Evolutionary conservation across 257 asterid species (phyloP).

Genomic region (Marsdenia floribunda): DNA sequence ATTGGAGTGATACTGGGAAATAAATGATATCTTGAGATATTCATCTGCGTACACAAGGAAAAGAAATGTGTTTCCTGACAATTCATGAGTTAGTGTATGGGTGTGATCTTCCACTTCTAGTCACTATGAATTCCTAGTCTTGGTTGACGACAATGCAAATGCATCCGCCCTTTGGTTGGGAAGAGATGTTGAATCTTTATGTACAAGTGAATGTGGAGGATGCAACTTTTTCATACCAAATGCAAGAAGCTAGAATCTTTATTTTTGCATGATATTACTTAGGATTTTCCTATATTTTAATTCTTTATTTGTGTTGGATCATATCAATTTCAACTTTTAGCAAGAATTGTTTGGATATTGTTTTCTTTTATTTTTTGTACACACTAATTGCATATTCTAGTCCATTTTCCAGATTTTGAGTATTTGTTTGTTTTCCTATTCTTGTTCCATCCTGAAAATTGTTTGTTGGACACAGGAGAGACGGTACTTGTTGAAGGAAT

Average conservation of each 20-base stretch:
- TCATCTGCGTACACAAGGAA: not conserved
- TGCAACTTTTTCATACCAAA: not conserved
- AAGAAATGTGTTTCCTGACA: not conserved
- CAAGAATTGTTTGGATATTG: not conserved
- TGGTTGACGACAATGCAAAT: not conserved
- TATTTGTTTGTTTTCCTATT: not conserved
- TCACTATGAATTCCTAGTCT: not conserved
- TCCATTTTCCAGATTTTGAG: not conserved
- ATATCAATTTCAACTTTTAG: not conserved
- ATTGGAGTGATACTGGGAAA: not conserved
- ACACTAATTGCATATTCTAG: not conserved
- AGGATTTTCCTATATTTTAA: not conserved
- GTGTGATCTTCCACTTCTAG: not conserved
- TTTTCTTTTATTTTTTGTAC: not conserved
- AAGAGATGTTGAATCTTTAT: not conserved
- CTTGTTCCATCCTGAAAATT: not conserved
- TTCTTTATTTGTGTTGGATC: not conserved
- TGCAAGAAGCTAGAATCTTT: not conserved
- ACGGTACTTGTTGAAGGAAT: conserved; percentile 76
- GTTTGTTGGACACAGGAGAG: conserved; percentile 51
- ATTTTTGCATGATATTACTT: not conserved
- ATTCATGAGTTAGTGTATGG: not conserved
- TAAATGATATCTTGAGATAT: not conserved
- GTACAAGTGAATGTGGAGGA: not conserved
- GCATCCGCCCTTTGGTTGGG: not conserved